Evolutionary conservation across 768 basidiomycete genomes (phyloP).

Genomic region (Trametes sanguinea): DNA sequence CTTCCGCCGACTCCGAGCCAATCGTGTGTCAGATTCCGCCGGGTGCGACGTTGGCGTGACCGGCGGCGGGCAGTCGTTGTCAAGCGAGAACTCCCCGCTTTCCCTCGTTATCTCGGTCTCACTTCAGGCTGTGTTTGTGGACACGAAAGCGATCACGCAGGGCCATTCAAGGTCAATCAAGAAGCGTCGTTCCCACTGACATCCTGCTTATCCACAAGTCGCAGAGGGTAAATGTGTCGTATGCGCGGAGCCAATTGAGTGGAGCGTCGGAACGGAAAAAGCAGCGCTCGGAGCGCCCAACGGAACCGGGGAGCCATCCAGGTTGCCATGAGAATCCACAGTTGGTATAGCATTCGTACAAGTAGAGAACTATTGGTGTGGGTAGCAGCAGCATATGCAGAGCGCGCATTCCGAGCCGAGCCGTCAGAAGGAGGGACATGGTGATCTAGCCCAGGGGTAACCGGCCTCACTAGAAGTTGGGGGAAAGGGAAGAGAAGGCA

Average conservation of each 20-base stretch:
- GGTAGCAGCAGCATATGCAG: slow-evolving; percentile 27
- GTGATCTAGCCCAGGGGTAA: slow-evolving; percentile 19
- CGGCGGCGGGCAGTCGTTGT: not conserved
- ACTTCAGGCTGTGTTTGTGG: not conserved
- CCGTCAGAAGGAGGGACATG: slow-evolving; percentile 17
- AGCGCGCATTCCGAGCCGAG: slow-evolving; percentile 23
- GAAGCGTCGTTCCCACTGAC: not conserved
- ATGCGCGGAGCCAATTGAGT: not conserved
- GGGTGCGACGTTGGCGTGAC: not conserved
- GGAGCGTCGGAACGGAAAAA: not conserved
- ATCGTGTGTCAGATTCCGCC: not conserved
- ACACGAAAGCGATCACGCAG: not conserved
- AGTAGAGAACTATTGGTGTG: slow-evolving; percentile 17
- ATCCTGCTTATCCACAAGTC: too few species aligned
- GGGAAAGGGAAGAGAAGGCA: not conserved
- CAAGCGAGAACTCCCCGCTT: not conserved
- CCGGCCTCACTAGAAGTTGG: slow-evolving; percentile 21
- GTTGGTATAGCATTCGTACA: slow-evolving; percentile 30
- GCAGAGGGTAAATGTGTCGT: not conserved
- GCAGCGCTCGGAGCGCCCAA: not conserved
- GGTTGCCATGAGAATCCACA: slow-evolving; percentile 4
- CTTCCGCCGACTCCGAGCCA: not conserved
- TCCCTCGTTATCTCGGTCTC: not conserved
- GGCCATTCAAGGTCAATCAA: not conserved
- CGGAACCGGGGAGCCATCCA: not conserved